A percentile compares a stretch with the other conserved stretches of the same genome.
Conservation (phyloP, 2,329 filamentous ascomycete species). For the Penicillium glabrum region DNA sequence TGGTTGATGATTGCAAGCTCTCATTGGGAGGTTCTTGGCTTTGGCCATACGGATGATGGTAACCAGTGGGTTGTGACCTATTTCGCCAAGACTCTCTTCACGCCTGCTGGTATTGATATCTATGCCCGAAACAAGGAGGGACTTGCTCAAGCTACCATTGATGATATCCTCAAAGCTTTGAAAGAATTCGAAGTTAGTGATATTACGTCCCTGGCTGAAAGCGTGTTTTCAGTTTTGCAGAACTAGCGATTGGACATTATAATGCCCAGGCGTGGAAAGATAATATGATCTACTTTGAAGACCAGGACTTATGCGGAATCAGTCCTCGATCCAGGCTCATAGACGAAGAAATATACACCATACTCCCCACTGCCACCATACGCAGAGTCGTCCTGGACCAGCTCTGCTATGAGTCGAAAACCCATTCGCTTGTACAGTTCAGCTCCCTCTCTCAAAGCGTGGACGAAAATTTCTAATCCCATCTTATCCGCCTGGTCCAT, state of each 20-base stretch:
- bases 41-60: constrained; percentile 36
- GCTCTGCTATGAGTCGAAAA: neutral
- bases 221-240: constrained; percentile 14
- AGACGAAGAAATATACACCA: neutral
- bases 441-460: neutral
- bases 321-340: neutral
- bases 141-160: neutral
- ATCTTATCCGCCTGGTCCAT: neutral
- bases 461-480: neutral
- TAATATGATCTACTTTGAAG: neutral
- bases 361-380: neutral
- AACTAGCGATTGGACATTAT: neutral
- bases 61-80: constrained; percentile 73
- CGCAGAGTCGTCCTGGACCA: neutral
- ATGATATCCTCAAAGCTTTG: constrained; percentile 12
- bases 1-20: constrained; percentile 69
- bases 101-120: constrained; percentile 76
- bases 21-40: constrained; percentile 66
- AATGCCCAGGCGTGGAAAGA: neutral
- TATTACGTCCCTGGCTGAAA: constrained; percentile 9
- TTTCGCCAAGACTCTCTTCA: constrained; percentile 81
- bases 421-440: neutral
- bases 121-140: constrained; percentile 57
- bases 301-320: neutral
- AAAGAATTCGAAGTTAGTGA: constrained; percentile 6